Evolutionary conservation across 768 basidiomycete species (phyloP).

Genomic region (Trametes cinnabarina): DNA sequence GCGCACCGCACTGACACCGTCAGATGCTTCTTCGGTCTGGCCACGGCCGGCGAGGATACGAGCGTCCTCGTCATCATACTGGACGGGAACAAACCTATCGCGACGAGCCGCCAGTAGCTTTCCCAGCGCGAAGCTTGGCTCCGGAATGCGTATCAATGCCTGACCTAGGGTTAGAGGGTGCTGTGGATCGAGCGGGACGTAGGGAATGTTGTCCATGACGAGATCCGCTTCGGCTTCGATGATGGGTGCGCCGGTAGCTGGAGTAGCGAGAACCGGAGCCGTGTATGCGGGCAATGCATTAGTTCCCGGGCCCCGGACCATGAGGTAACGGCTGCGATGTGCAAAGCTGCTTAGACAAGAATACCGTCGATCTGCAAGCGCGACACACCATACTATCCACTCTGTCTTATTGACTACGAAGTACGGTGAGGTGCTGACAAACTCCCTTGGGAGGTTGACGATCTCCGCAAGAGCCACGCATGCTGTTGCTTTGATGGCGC

Average conservation of each 20-base stretch:
- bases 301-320: constrained; percentile 45
- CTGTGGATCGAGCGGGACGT: constrained; percentile 48
- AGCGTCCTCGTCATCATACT: constrained; percentile 50
- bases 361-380: not conserved
- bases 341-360: not conserved
- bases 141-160: constrained; percentile 48
- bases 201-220: constrained; percentile 29
- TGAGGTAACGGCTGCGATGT: constrained; percentile 65
- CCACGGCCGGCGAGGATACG: constrained; percentile 37
- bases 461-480: constrained; percentile 65
- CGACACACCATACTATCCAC: constrained; percentile 66
- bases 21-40: not conserved
- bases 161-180: constrained; percentile 41
- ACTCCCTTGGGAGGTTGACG: constrained; percentile 57
- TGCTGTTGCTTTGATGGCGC: constrained; percentile 42
- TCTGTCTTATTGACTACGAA: constrained; percentile 62
- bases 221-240: not conserved
- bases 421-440: constrained; percentile 50
- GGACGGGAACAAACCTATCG: constrained; percentile 41
- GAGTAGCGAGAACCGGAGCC: no score
- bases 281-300: no score
- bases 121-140: constrained; percentile 54
- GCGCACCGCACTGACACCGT: no score
- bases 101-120: constrained; percentile 43
- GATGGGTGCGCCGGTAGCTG: no score